A percentile compares a stretch with the other conserved stretches of the same genome.
Conservation (phyloP, 2,329 filamentous ascomycete genomes). For the Colletotrichum tropicale region DNA sequence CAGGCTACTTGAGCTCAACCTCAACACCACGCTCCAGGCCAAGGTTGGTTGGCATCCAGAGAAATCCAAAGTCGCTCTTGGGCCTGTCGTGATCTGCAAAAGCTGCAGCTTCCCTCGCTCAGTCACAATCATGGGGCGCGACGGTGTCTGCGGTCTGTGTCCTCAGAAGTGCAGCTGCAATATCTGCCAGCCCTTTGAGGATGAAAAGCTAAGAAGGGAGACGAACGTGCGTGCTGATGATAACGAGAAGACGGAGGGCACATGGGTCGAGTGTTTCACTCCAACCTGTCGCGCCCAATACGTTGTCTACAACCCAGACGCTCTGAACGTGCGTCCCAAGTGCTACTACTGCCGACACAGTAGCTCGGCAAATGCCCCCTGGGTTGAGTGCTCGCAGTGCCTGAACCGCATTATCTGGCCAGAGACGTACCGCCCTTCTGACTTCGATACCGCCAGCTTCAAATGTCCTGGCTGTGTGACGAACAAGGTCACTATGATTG, state of each 20-base stretch:
- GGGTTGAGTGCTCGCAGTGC: slow-evolving; percentile 49
- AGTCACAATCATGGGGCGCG: slow-evolving; percentile 50
- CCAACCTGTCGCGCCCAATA: slow-evolving; percentile 51
- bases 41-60: slow-evolving; percentile 49
- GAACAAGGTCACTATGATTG: slow-evolving; percentile 38
- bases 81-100: slow-evolving; percentile 44
- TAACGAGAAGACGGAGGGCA: slow-evolving; percentile 31
- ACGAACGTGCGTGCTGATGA: slow-evolving; percentile 35
- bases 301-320: slow-evolving; percentile 48
- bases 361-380: slow-evolving; percentile 33
- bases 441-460: slow-evolving; percentile 35
- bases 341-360: slow-evolving; percentile 51
- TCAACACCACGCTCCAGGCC: slow-evolving; percentile 47
- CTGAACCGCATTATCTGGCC: slow-evolving; percentile 53
- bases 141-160: slow-evolving; percentile 47
- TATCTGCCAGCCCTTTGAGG: slow-evolving; percentile 22
- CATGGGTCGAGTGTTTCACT: slow-evolving; percentile 54
- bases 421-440: slow-evolving; percentile 40
- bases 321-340: slow-evolving; percentile 49
- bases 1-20: slow-evolving; percentile 49
- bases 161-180: slow-evolving; percentile 24
- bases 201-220: slow-evolving; percentile 25
- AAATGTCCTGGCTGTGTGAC: slow-evolving; percentile 44
- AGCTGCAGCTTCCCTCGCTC: slow-evolving; percentile 50
- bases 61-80: slow-evolving; percentile 46